Evolutionary conservation across 495 filamentous ascomycete species (phyloP).

Genomic region (Aspergillus nanangensis): DNA sequence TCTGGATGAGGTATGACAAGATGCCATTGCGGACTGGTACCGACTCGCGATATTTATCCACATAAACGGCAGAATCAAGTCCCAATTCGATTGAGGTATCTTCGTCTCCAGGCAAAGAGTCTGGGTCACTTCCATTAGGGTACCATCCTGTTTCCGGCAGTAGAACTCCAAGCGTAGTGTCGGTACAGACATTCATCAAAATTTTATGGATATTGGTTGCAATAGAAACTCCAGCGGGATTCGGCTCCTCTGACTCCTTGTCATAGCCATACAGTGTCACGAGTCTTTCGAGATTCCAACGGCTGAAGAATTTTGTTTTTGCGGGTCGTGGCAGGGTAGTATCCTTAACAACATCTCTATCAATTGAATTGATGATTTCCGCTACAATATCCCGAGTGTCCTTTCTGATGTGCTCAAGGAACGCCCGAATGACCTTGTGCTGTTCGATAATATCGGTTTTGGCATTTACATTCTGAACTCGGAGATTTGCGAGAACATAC

Average conservation of each 20-base stretch:
- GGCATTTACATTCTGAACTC: conserved; percentile 60
- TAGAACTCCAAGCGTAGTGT: conserved; percentile 63
- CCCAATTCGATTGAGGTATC: conserved; percentile 59
- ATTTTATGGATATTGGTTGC: conserved; percentile 64
- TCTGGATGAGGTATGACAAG: conserved; percentile 69
- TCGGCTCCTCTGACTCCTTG: conserved; percentile 32
- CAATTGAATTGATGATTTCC: conserved; percentile 63
- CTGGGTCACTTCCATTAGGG: conserved; percentile 60
- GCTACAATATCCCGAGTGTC: conserved; percentile 66
- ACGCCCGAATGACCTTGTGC: conserved; percentile 60
- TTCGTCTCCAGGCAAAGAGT: conserved; percentile 36
- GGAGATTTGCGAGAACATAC: conserved; percentile 70
- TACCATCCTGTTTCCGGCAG: conserved; percentile 67
- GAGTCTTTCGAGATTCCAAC: conserved; percentile 64
- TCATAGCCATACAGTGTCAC: conserved; percentile 67
- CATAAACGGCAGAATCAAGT: conserved; percentile 61
- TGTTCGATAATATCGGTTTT: conserved; percentile 75
- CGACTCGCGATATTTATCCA: conserved; percentile 57
- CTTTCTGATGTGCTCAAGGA: conserved; percentile 64
- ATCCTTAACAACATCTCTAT: conserved; percentile 65
- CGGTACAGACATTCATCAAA: conserved; percentile 67
- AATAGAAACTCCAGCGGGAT: conserved; percentile 37
- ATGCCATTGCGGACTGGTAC: conserved; percentile 72
- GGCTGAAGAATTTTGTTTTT: conserved; percentile 69
- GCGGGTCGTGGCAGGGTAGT: conserved; percentile 59